Conservation (phyloP, 257 asterid genomes). For the Penstemon eatonii region DNA sequence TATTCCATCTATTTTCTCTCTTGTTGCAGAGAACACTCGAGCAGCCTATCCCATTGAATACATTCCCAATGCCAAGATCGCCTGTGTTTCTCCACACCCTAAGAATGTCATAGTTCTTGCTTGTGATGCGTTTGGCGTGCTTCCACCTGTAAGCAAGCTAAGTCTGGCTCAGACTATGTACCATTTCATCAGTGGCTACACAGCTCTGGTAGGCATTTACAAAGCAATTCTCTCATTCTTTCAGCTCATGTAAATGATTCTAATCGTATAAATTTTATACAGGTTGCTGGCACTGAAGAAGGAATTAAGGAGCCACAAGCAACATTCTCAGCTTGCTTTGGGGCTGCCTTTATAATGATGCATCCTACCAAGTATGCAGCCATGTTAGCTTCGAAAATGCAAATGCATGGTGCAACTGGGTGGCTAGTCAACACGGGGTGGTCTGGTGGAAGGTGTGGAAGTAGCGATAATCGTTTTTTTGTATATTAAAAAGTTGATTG, state of each 20-base stretch:
- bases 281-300: slow-evolving; percentile 98
- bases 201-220: slow-evolving; percentile 66
- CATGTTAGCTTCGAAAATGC: slow-evolving; percentile 85
- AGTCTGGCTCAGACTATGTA: slow-evolving; percentile 88
- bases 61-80: slow-evolving; percentile 86
- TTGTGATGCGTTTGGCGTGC: slow-evolving; percentile 95
- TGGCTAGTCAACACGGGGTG: slow-evolving; percentile 99
- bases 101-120: slow-evolving; percentile 85
- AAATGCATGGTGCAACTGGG: slow-evolving; percentile 84
- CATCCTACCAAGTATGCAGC: slow-evolving; percentile 95
- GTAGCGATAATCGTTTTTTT: background rate
- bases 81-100: slow-evolving; percentile 88
- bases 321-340: slow-evolving; percentile 96
- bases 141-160: slow-evolving; percentile 95
- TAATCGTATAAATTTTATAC: background rate
- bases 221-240: background rate
- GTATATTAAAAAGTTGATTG: background rate
- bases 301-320: slow-evolving; percentile 96
- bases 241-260: background rate
- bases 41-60: slow-evolving; percentile 96
- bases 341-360: slow-evolving; percentile 93
- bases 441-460: slow-evolving; percentile 87
- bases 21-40: slow-evolving; percentile 75
- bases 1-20: background rate
- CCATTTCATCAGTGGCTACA: slow-evolving; percentile 97